These are phyloP conservation scores for Chenopodium quinoa DNA, from an alignment of 148 eudicot species.

Conservation along the genomic window DNA sequence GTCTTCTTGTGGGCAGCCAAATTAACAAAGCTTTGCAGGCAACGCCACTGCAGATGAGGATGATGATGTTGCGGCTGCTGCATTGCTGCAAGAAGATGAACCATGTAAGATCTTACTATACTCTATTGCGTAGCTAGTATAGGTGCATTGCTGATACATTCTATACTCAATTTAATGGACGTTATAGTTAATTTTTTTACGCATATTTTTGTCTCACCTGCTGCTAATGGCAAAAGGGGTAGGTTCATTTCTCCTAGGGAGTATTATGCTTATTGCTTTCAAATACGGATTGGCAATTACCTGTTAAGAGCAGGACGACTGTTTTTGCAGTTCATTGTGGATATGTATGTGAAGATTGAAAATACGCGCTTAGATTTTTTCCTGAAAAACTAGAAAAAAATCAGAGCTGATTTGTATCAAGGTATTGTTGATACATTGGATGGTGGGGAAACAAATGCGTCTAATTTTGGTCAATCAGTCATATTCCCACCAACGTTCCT, in stretches of 20 bases:
- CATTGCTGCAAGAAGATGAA: too few species aligned
- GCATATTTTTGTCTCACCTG: too few species aligned
- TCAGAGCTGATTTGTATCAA: neutral
- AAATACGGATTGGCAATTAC: neutral
- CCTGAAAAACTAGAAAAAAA: neutral
- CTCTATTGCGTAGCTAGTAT: neutral
- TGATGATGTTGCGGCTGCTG: too few species aligned
- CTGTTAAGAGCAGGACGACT: neutral
- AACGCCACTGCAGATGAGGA: neutral
- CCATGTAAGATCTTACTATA: too few species aligned
- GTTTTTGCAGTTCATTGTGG: neutral
- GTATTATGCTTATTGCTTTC: neutral
- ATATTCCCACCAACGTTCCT: conserved; percentile 2
- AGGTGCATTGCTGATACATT: neutral
- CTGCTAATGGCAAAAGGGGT: neutral
- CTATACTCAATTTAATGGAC: neutral
- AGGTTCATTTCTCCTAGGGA: neutral
- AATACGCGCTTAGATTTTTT: neutral
- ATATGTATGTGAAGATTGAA: conserved; percentile 9
- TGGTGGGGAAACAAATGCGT: neutral
- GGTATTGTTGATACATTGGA: neutral
- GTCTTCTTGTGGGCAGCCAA: neutral
- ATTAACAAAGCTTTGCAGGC: too few species aligned
- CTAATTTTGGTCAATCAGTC: neutral
- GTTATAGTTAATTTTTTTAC: too few species aligned